These are phyloP conservation scores for Silybum marianum DNA, from an alignment of 129 eudicot species.

Conservation along the genomic window DNA sequence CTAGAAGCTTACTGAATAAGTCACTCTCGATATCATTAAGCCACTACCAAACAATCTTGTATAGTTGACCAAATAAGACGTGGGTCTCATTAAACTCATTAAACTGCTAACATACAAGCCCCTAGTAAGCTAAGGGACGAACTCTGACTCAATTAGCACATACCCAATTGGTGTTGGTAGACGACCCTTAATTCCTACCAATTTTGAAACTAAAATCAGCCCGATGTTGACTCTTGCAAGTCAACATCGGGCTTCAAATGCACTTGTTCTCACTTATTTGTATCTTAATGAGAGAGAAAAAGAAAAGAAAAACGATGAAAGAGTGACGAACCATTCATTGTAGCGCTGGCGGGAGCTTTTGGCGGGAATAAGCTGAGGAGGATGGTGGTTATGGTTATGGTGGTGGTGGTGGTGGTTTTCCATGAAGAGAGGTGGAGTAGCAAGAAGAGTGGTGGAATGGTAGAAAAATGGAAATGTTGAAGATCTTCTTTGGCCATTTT, in stretches of 20 bases:
- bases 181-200: not conserved
- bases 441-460: slow-evolving; percentile 40
- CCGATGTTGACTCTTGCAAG: not conserved
- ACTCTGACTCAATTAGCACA: not conserved
- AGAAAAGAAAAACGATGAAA: not conserved
- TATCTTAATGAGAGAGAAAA: not conserved
- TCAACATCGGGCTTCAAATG: not conserved
- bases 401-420: slow-evolving; percentile 52
- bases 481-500: slow-evolving; percentile 57
- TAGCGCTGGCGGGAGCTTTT: slow-evolving; percentile 75
- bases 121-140: not conserved
- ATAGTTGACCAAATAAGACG: too few relatives aligned
- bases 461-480: slow-evolving; percentile 42
- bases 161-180: not conserved
- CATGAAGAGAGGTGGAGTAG: slow-evolving; percentile 55
- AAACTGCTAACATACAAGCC: not conserved
- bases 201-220: not conserved
- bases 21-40: too few relatives aligned
- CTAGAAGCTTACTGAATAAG: too few relatives aligned
- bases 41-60: too few relatives aligned
- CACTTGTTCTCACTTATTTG: not conserved
- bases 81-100: not conserved
- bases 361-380: slow-evolving; percentile 62
- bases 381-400: slow-evolving; percentile 46
- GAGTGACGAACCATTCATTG: slow-evolving; percentile 79